Evolutionary conservation across 305 asterid species (phyloP), one percentile per base, ranked within the genome.

Genomic region (Fraxinus xanthoxyloides): DNA sequence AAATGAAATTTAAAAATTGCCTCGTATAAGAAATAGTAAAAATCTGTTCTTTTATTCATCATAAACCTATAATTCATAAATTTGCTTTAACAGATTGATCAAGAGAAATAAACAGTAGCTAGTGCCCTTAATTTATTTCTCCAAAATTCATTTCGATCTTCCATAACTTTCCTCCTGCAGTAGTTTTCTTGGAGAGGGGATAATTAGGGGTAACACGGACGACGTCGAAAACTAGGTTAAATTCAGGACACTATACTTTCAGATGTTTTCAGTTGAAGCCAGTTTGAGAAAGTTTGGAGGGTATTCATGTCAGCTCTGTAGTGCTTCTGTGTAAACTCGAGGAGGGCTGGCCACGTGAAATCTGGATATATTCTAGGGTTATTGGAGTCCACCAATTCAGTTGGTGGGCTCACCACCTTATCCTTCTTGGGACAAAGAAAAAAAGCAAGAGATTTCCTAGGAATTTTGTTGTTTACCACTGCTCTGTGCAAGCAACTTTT

Each of bases 261-360:
- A 85, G 84, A 35, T 70, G 86, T 80, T 83, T 70, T 79, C 24
- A 85, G 88, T 65, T 81, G 85, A 77, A 92, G 78, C 98, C 98
- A 94, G 15, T 82, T 83, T 32, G 95, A 89, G 92, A 94, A 94
- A 34, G 85, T 79, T 4, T 83, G 83, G 8, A 94, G 95, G 2
- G 96, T 94, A 77, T 94, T 91, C 94, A 91, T 89, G 82, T 94
- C 98, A 38, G 98, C 95, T 78, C 98, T 88, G 80, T 94, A 94
- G 54, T 94, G 95, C 79, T 91, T 92, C 81, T 94, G 98, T 5
- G 98, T 94, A 77, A 90, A 94, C 40, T 92, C 94, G 21, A 89
- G 96, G 4, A 94, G 86, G 7, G 72, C 80, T 21, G 91, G 87
- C 98, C 98, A 94, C 32, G 87, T 89, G 87, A 94, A 94, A 26